Conservation (phyloP, 768 basidiomycete species). For the Rhodosporidiobolus sp. region DNA sequence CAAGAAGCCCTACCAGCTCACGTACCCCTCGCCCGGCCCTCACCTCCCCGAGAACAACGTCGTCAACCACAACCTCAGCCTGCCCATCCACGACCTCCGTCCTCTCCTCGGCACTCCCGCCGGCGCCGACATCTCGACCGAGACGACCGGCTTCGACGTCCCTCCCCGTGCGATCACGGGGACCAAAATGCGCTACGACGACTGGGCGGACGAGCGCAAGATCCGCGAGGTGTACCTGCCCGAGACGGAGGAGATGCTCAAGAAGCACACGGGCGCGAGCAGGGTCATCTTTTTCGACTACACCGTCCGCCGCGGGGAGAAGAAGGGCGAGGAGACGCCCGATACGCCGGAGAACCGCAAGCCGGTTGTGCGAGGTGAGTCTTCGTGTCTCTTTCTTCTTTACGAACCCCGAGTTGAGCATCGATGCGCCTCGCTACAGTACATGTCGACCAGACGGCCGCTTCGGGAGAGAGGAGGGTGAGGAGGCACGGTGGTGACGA, state of each 20-base stretch:
- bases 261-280: slow-evolving; percentile 61
- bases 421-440: slow-evolving; percentile 43
- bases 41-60: slow-evolving; percentile 18
- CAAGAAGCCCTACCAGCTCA: slow-evolving; percentile 20
- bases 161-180: slow-evolving; percentile 44
- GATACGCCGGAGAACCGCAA: slow-evolving; percentile 30
- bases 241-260: slow-evolving; percentile 60
- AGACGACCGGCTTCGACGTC: slow-evolving; percentile 56
- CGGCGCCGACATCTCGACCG: slow-evolving; percentile 44
- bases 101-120: slow-evolving; percentile 28
- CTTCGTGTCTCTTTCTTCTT: no score
- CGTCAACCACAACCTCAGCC: neutral
- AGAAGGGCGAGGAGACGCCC: slow-evolving; percentile 21
- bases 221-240: slow-evolving; percentile 61
- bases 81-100: slow-evolving; percentile 36
- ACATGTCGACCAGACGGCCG: slow-evolving; percentile 55
- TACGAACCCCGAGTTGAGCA: neutral
- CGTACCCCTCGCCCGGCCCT: slow-evolving; percentile 11
- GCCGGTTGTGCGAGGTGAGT: slow-evolving; percentile 24
- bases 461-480: slow-evolving; percentile 51
- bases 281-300: slow-evolving; percentile 65
- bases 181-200: slow-evolving; percentile 46
- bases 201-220: slow-evolving; percentile 58
- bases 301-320: slow-evolving; percentile 50
- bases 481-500: slow-evolving; percentile 51